These are phyloP conservation scores for Dunaliella salina DNA, from an alignment of 163 green algal genomes.

Conservation along the genomic window DNA sequence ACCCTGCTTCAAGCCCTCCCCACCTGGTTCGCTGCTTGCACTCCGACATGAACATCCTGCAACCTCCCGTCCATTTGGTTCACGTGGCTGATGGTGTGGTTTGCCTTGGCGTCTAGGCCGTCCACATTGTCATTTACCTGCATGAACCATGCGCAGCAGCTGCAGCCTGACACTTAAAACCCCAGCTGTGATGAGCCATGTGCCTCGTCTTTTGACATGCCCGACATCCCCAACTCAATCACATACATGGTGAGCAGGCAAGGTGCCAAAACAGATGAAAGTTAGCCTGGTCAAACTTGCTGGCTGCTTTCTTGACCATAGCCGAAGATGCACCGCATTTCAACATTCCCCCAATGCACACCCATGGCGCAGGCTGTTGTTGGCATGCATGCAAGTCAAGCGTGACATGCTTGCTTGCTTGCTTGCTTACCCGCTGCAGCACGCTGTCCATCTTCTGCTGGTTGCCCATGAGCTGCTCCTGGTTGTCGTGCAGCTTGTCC, in stretches of 20 bases:
- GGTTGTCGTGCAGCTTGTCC: conserved; percentile 24
- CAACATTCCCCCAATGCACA: no score
- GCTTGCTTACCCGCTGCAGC: conserved; percentile 5
- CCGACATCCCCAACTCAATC: no score
- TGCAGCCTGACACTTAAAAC: not conserved
- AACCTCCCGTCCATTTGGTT: conserved; percentile 6
- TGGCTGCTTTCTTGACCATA: no score
- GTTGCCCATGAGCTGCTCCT: conserved; percentile 16
- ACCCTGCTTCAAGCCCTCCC: not conserved
- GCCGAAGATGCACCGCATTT: no score
- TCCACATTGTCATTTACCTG: conserved; percentile 30
- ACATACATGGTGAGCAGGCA: no score
- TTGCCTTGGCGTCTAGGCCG: conserved; percentile 9
- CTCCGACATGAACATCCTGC: conserved; percentile 15
- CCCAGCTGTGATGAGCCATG: no score
- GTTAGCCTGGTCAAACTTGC: no score
- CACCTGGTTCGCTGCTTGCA: conserved; percentile 35
- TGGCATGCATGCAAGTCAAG: no score
- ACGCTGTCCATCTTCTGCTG: conserved; percentile 28
- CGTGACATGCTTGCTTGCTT: no score
- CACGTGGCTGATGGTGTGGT: conserved; percentile 10
- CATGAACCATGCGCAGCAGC: conserved; percentile 8
- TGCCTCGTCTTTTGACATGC: no score
- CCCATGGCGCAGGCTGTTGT: no score
- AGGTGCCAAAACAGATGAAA: no score